A percentile compares a stretch with the other conserved stretches of the same genome.
phyloP scores from a whole-genome alignment of 2,329 filamentous ascomycete species.

The Fusarium papillatum region DNA sequence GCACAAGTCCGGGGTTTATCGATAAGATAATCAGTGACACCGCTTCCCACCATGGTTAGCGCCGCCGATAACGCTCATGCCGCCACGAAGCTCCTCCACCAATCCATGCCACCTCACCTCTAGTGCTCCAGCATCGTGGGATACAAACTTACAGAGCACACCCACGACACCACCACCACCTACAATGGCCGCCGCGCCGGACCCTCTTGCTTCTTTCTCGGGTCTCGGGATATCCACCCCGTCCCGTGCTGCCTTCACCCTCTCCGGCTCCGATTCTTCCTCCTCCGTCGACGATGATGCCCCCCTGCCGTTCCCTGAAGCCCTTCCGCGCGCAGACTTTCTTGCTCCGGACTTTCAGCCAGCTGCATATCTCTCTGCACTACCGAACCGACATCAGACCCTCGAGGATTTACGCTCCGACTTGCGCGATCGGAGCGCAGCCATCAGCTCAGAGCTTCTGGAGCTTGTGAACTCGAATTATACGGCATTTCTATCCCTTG shows the following conservation, averaged over 20 bases:
- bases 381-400: conserved; percentile 92
- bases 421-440: conserved; percentile 82
- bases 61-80: conserved; percentile 16
- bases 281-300: conserved; percentile 68
- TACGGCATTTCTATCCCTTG: conserved; percentile 88
- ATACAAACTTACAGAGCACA: conserved; percentile 24
- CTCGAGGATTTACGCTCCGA: conserved; percentile 93
- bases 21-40: conserved; percentile 25
- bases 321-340: conserved; percentile 88
- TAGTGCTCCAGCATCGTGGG: conserved; percentile 22
- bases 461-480: conserved; percentile 98
- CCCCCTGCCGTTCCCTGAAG: conserved; percentile 88
- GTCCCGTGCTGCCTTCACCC: conserved; percentile 54
- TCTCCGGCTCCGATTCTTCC: conserved; percentile 56
- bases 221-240: conserved; percentile 37
- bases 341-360: conserved; percentile 83
- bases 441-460: conserved; percentile 87
- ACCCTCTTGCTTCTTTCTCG: conserved; percentile 46
- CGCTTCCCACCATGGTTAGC: conserved; percentile 19
- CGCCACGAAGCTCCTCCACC: conserved; percentile 22
- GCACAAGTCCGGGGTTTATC: conserved; percentile 12
- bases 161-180: neutral
- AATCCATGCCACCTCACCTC: conserved; percentile 39
- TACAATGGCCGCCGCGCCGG: conserved; percentile 41
- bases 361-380: conserved; percentile 82